Conservation (phyloP, 1,284 basidiomycete genomes). For the Afroboletus lepidellus region DNA sequence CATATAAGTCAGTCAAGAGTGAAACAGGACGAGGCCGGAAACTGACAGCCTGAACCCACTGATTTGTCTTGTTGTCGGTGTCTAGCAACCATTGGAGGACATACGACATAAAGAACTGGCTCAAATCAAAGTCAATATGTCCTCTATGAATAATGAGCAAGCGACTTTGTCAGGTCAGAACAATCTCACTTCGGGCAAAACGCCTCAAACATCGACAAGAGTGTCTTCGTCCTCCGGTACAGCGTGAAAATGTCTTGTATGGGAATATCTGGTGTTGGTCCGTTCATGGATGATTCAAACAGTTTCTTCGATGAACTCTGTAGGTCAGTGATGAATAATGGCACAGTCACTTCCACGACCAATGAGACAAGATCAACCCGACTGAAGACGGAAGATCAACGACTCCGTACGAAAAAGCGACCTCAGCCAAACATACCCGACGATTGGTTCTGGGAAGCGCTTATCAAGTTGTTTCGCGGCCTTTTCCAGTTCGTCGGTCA, state of each 20-base stretch:
- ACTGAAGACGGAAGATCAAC: conserved; percentile 39
- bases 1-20: conserved; percentile 6
- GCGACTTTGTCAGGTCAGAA: neutral
- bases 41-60: conserved; percentile 91
- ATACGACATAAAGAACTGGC: conserved; percentile 83
- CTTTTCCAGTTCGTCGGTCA: conserved; percentile 91
- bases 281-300: conserved; percentile 77
- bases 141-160: conserved; percentile 35
- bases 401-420: neutral
- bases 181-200: conserved; percentile 73
- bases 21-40: neutral
- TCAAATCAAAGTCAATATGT: conserved; percentile 63
- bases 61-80: conserved; percentile 86
- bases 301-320: conserved; percentile 69
- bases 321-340: conserved; percentile 76
- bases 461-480: conserved; percentile 80
- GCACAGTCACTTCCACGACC: conserved; percentile 71
- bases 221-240: conserved; percentile 72
- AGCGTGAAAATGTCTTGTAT: conserved; percentile 89
- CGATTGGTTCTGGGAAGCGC: conserved; percentile 78
- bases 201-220: conserved; percentile 77
- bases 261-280: conserved; percentile 73
- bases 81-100: conserved; percentile 89
- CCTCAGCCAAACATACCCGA: conserved; percentile 55
- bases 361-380: conserved; percentile 80